Evolutionary conservation across 108 stramenopile species (phyloP).

Genomic region (Cyclotella kingstonii): DNA sequence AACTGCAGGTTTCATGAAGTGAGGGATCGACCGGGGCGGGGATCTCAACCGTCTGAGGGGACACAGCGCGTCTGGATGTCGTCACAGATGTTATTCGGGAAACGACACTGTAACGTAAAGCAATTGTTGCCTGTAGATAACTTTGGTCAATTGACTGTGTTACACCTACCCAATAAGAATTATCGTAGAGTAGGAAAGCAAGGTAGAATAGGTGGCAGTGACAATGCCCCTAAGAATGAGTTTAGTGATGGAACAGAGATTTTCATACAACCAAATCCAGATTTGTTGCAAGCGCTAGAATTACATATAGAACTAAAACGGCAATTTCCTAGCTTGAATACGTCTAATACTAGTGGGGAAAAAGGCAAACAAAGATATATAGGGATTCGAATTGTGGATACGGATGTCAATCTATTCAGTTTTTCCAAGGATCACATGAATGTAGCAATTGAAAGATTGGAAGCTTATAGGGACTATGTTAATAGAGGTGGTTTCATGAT

Average conservation of each 20-base stretch:
- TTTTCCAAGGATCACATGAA: conserved; percentile 21
- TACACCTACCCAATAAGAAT: conserved; percentile 88
- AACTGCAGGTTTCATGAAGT: conserved; percentile 68
- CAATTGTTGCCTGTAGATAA: conserved; percentile 69
- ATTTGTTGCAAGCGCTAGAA: conserved; percentile 65
- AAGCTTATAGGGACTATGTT: conserved; percentile 70
- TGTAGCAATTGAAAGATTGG: conserved; percentile 50
- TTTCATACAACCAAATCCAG: conserved; percentile 49
- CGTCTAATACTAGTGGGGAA: conserved; percentile 19
- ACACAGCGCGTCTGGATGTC: conserved; percentile 88
- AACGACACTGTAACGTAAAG: conserved; percentile 65
- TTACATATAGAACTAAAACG: conserved; percentile 67
- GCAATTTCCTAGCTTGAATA: conserved; percentile 41
- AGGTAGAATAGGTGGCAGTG: conserved; percentile 48
- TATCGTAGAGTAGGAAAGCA: conserved; percentile 80
- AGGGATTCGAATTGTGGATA: conserved; percentile 71
- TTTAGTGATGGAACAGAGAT: conserved; percentile 74
- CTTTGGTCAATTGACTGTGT: conserved; percentile 76
- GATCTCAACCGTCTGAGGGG: conserved; percentile 72
- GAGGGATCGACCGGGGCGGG: conserved; percentile 60
- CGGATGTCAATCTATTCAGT: conserved; percentile 39
- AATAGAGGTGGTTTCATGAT: conserved; percentile 73
- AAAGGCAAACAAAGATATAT: conserved; percentile 34
- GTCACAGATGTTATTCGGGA: conserved; percentile 75
- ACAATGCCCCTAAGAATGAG: conserved; percentile 47